These are phyloP conservation scores for Bipolaris victoriae DNA, from an alignment of 2,329 filamentous ascomycete species.

Conservation along the genomic window DNA sequence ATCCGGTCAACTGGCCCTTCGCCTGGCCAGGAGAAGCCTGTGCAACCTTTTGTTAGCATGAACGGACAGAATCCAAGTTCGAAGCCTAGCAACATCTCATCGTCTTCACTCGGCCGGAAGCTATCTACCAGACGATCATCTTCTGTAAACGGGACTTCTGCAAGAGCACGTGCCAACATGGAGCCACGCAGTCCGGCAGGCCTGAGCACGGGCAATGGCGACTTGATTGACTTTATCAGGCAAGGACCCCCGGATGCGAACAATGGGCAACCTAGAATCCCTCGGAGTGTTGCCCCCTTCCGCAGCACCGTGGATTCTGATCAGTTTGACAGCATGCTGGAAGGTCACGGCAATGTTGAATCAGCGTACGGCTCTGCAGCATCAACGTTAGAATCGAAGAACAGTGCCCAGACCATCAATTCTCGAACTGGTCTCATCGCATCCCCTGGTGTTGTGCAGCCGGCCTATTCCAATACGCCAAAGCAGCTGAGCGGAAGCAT, in stretches of 20 bases:
- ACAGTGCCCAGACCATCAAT: conserved; percentile 68
- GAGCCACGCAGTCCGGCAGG: conserved; percentile 71
- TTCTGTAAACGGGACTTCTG: conserved; percentile 31
- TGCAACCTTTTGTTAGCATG: conserved; percentile 44
- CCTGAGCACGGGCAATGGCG: conserved; percentile 72
- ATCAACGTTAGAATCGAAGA: conserved; percentile 44
- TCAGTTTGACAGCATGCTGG: conserved; percentile 61
- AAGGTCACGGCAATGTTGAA: conserved; percentile 41
- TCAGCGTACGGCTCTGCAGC: conserved; percentile 45
- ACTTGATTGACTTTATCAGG: conserved; percentile 94
- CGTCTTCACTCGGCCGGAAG: conserved; percentile 39
- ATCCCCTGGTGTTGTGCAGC: conserved; percentile 40
- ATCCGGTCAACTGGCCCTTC: conserved; percentile 79
- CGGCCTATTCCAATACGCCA: conserved; percentile 46
- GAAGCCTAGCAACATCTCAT: conserved; percentile 28
- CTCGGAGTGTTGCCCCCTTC: conserved; percentile 83
- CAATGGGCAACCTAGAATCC: conserved; percentile 72
- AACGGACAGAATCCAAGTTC: conserved; percentile 23
- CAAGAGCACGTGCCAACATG: conserved; percentile 42
- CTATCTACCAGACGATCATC: conserved; percentile 32
- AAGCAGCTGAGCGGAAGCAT: conserved; percentile 45
- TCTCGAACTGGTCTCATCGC: conserved; percentile 73
- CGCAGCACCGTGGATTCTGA: conserved; percentile 86
- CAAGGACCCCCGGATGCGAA: conserved; percentile 73
- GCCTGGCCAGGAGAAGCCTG: conserved; percentile 38